phyloP scores from a whole-genome alignment of 495 filamentous ascomycete species.

The Parmelia sp. region DNA sequence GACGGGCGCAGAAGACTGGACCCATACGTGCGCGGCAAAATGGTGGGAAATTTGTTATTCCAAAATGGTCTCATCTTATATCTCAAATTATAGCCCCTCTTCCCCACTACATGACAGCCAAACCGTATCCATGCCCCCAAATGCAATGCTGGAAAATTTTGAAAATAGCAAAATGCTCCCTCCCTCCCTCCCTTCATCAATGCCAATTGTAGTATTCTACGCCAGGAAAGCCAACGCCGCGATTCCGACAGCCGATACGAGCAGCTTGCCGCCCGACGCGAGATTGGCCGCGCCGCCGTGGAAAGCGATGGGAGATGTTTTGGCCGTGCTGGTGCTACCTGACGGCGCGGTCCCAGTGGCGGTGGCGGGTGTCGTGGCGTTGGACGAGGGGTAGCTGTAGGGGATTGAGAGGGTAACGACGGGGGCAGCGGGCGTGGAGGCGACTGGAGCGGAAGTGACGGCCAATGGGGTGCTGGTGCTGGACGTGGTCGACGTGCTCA shows the following conservation, averaged over 20 bases:
- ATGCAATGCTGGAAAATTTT: neutral
- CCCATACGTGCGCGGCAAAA: neutral
- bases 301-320: conserved; percentile 1
- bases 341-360: neutral
- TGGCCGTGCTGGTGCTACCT: neutral
- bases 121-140: neutral
- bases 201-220: neutral
- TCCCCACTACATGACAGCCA: neutral
- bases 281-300: conserved; percentile 7
- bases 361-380: neutral
- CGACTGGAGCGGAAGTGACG: neutral
- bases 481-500: neutral
- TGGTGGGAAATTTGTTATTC: neutral
- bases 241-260: conserved; percentile 4
- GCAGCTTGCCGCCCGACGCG: conserved; percentile 9
- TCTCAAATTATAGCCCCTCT: neutral
- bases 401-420: conserved; percentile 1
- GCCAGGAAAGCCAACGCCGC: conserved; percentile 7
- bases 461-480: neutral
- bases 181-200: neutral
- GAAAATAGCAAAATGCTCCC: neutral
- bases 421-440: neutral
- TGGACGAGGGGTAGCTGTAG: neutral
- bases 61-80: neutral
- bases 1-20: neutral